phyloP scores from a whole-genome alignment of 257 asterid genomes.

The Pogostemon cablin region DNA sequence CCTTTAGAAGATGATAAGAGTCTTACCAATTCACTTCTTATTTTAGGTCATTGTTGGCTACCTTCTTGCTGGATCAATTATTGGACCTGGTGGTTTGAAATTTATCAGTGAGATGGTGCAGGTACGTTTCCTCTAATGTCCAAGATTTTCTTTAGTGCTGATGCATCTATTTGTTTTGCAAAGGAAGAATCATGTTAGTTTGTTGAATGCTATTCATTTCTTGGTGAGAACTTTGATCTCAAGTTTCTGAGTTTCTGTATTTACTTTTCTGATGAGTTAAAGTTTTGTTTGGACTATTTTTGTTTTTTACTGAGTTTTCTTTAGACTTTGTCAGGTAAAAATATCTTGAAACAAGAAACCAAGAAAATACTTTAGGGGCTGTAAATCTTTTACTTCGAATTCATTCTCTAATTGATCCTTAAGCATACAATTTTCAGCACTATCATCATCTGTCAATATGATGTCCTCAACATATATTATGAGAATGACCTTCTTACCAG shows the following conservation, averaged over 20 bases:
- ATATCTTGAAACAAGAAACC: background rate
- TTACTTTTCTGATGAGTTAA: background rate
- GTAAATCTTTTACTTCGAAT: no score
- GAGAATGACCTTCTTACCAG: no score
- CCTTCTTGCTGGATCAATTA: constrained; percentile 92
- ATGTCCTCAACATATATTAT: no score
- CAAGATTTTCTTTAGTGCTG: constrained; percentile 22
- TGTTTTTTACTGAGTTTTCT: background rate
- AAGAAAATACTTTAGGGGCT: no score
- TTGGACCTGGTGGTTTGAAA: constrained; percentile 98
- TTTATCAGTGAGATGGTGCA: constrained; percentile 94
- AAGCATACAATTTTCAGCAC: no score
- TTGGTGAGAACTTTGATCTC: constrained; percentile 24
- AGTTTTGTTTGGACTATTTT: background rate
- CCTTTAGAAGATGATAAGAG: constrained; percentile 23
- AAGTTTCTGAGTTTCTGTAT: constrained; percentile 16
- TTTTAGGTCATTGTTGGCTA: constrained; percentile 88
- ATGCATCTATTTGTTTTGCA: constrained; percentile 13
- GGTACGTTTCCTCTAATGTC: constrained; percentile 46
- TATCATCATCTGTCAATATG: no score
- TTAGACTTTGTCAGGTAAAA: background rate
- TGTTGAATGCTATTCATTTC: constrained; percentile 20
- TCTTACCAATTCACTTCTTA: constrained; percentile 31
- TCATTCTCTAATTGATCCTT: no score
- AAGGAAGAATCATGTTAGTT: constrained; percentile 3